Evolutionary conservation across 768 basidiomycete genomes (phyloP).

Genomic region (Piloderma croceum): DNA sequence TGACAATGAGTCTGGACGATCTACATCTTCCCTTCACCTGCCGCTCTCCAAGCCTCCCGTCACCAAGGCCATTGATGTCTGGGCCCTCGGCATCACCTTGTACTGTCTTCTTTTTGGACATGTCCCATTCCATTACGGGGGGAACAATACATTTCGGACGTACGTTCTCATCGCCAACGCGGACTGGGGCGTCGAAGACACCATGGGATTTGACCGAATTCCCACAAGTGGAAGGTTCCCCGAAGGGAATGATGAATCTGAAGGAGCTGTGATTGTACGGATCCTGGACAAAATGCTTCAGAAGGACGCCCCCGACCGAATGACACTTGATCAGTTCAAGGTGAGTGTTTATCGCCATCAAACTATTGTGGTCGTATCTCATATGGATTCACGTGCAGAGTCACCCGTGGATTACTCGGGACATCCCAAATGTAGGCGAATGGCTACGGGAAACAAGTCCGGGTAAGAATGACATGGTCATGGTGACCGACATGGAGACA

Average conservation of each 20-base stretch:
- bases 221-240: slow-evolving; percentile 60
- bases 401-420: slow-evolving; percentile 62
- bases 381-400: slow-evolving; percentile 30
- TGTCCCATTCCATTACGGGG: slow-evolving; percentile 59
- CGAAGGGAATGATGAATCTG: slow-evolving; percentile 33
- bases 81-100: slow-evolving; percentile 95
- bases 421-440: slow-evolving; percentile 54
- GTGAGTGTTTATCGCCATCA: slow-evolving; percentile 32
- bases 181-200: slow-evolving; percentile 61
- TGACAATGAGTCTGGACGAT: slow-evolving; percentile 25
- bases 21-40: slow-evolving; percentile 23
- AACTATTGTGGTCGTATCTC: neutral
- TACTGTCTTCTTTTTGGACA: slow-evolving; percentile 90
- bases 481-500: slow-evolving; percentile 74
- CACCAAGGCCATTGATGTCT: slow-evolving; percentile 93
- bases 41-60: slow-evolving; percentile 45
- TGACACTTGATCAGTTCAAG: slow-evolving; percentile 80
- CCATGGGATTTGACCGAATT: slow-evolving; percentile 68
- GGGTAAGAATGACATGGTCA: slow-evolving; percentile 40
- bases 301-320: slow-evolving; percentile 71
- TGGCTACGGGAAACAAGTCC: slow-evolving; percentile 69
- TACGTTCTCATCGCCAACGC: slow-evolving; percentile 75
- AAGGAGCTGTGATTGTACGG: slow-evolving; percentile 60
- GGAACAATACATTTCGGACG: slow-evolving; percentile 32
- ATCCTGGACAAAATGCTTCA: slow-evolving; percentile 73